Conservation (phyloP, 2,329 filamentous ascomycete genomes). For the Fusarium keratoplasticum region DNA sequence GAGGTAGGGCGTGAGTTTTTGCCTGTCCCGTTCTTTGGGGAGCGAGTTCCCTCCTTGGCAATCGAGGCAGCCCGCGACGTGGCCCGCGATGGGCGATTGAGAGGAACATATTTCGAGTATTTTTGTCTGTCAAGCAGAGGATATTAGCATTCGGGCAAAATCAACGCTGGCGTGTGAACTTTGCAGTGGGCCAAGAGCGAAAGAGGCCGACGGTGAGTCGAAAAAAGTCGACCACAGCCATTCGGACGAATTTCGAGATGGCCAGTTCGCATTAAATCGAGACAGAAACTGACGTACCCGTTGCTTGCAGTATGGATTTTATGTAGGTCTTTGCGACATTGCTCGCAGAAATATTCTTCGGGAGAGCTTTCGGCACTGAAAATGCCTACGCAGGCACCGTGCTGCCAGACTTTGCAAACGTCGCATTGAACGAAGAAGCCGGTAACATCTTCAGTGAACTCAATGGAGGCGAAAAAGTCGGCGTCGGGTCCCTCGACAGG, state of each 20-base stretch:
- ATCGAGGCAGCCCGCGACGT: slow-evolving; percentile 73
- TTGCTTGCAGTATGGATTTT: slow-evolving; percentile 82
- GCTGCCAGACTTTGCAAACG: slow-evolving; percentile 98
- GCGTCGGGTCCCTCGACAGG: slow-evolving; percentile 70
- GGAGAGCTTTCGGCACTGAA: slow-evolving; percentile 93
- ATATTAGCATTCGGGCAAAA: background rate
- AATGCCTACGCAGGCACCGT: slow-evolving; percentile 96
- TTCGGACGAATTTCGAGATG: background rate
- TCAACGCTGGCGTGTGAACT: background rate
- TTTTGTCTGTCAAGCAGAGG: slow-evolving; percentile 61
- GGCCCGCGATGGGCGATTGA: slow-evolving; percentile 66
- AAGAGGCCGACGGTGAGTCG: background rate
- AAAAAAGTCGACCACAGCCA: background rate
- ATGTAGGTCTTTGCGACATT: slow-evolving; percentile 92
- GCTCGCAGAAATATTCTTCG: slow-evolving; percentile 98
- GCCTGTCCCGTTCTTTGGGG: slow-evolving; percentile 70
- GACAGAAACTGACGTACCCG: slow-evolving; percentile 73
- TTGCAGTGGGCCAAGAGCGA: background rate
- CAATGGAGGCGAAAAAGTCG: slow-evolving; percentile 68
- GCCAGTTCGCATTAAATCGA: background rate
- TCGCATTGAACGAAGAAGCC: slow-evolving; percentile 99
- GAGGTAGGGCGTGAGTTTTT: slow-evolving; percentile 67
- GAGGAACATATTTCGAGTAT: slow-evolving; percentile 74
- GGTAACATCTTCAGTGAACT: slow-evolving; percentile 85
- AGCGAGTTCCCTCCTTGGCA: slow-evolving; percentile 61